Base-by-base conservation (phyloP, 1,284 basidiomycete species). In the Malassezia nana region DNA sequence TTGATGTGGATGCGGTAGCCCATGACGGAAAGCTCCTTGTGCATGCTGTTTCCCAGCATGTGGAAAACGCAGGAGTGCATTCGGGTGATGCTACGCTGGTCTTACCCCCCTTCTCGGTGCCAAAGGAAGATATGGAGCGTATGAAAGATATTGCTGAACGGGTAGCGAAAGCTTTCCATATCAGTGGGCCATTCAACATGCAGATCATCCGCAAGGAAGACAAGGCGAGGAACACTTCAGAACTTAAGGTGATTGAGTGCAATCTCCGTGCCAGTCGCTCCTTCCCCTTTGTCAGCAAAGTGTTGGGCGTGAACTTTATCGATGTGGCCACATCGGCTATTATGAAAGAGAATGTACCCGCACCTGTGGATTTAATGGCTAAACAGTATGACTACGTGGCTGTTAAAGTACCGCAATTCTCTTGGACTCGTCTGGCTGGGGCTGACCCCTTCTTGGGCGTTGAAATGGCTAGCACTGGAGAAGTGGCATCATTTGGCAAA, bases 251-350 rank as follows among this genome's bases (percentile, higher is more conserved):
- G 62, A 98, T 98, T 63, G 92, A 98, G 77, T 98, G 94, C 77
- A 98, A 98, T 78, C 79, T 98, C 49, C 88, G 94, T 64, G 94
- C 94, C 24, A 94, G 90, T 41, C 84, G 94, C 40, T 94, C 89
- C 43, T 98, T 96, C 86, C 94, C 94, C 64, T 98, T 99, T 78
- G 94, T 98, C 6, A 92, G 88, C 61, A 98, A 98, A 79, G 94
- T 98, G 18, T 81, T 96, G 48, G 92, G 89, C 42, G 83, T 85
- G 76, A 95, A 98, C 80, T 96, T 96, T 76, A 90, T 98, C 67
- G 89, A 96, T 63, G 84, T 85, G 45, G 94, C 94, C 4, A 89
- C 92, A 6, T 81, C 83, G 28, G 94, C 92, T 16, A 98, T 99
- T 67, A 83, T 89, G 35, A 86, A 83, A 50, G 78, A 87, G 68